Evolutionary conservation across 2,329 filamentous ascomycete species (phyloP), one percentile per base, ranked within the genome.

Genomic region (Aspergillus flavus): DNA sequence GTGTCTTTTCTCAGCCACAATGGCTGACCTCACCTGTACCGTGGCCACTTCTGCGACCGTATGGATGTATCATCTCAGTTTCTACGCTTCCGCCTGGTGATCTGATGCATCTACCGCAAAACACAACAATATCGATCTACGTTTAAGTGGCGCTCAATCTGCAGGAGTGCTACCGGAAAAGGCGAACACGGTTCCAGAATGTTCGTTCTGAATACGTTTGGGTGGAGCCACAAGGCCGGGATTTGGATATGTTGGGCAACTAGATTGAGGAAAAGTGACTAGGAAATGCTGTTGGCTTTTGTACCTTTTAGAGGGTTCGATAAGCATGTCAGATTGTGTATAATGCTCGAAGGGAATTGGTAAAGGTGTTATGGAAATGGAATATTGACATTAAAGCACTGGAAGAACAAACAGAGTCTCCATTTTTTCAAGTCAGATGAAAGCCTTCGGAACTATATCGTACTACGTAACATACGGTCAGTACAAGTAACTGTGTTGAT

Each of bases 121-220:
- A 3, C 21, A 26, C 62, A 1, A 39, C 45, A 12, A 36, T 65
- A 5, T 54, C 57, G 12, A 10, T 58, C 1, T 56, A 68, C 26
- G 57, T 67, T 12, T 66, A 66, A 26, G 43, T 72, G 4, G 56
- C 62, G 10, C 64, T 81, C 30, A 75, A 80, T 60, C 28, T 73
- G 12, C 59, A 72, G 23, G 76, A 81, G 65, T 67, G 60, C 68
- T 77, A 12, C 81, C 83, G 4, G 84, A 83, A 10, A 72, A 72
- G 4, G 77, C 6, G 46, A 16, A 19, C 46, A 19, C 23, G 6
- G 23, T 50, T 21, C 21, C 21, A 50, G 23, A 50, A 28, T 50
- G 23, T 84, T 52, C 73, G 76, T 66, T 78, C 83, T 53, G 75
- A 77, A 14, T 79, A 83, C 39, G 68, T 84, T 23, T 85, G 83